A percentile compares a stretch with the other conserved stretches of the same genome.
These are phyloP conservation scores for Solanum chilense DNA, from an alignment of 257 asterid genomes.

Conservation along the genomic window DNA sequence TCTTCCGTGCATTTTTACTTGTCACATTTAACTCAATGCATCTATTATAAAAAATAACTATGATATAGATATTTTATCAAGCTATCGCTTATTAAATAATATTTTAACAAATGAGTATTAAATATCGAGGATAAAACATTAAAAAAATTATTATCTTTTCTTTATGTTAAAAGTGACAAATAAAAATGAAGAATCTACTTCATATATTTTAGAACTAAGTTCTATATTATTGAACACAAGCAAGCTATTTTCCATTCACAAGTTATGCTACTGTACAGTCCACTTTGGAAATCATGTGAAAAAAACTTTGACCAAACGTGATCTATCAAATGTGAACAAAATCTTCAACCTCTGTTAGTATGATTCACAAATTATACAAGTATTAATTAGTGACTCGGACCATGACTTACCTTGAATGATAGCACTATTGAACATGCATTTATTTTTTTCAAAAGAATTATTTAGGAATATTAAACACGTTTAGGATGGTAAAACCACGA, in stretches of 20 bases:
- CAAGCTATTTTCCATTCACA: not conserved
- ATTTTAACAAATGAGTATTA: rapidly evolving
- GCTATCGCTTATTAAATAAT: too few species aligned
- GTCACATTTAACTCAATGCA: too few species aligned
- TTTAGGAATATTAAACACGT: not conserved
- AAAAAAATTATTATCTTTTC: too few species aligned
- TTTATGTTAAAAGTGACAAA: too few species aligned
- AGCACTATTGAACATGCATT: not conserved
- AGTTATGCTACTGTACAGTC: not conserved
- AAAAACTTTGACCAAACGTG: not conserved
- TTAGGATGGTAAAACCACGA: not conserved
- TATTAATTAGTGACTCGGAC: not conserved
- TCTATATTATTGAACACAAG: not conserved
- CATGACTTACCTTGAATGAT: not conserved
- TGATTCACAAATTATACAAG: not conserved
- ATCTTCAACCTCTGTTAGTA: not conserved
- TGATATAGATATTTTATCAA: too few species aligned
- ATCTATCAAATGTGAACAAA: not conserved
- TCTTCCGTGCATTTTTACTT: rapidly evolving
- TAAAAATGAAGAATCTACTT: too few species aligned
- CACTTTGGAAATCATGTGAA: not conserved
- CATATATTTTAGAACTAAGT: not conserved
- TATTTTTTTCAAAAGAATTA: not conserved
- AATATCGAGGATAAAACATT: too few species aligned
- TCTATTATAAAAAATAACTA: too few species aligned